Conservation (phyloP, 352 stramenopile species). For the Pythium chondricola region DNA sequence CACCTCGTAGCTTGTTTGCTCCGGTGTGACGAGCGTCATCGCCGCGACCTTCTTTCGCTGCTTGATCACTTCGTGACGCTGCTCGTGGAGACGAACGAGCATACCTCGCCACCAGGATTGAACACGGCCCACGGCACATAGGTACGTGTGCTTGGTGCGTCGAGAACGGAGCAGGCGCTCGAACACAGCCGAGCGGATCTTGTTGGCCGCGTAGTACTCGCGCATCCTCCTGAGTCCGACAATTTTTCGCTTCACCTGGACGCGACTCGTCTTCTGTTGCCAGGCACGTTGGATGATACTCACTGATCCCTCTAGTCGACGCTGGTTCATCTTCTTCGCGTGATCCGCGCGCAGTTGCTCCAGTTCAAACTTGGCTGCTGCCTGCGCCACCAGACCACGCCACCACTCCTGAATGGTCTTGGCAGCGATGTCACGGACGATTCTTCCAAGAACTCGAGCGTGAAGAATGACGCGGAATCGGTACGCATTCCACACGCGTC, state of each 20-base stretch:
- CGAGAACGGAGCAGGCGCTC: constrained; percentile 5
- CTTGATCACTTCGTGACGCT: constrained; percentile 26
- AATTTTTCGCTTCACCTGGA: neutral
- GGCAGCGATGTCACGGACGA: too few species aligned
- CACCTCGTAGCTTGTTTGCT: too few species aligned
- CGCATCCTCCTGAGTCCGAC: constrained; percentile 5
- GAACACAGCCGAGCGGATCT: constrained; percentile 8
- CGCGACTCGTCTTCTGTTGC: neutral
- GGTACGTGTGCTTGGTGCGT: constrained; percentile 4
- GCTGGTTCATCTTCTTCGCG: neutral
- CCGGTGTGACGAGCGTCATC: constrained; percentile 37
- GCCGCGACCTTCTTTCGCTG: constrained; percentile 51
- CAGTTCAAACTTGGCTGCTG: constrained; percentile 1
- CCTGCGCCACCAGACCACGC: neutral
- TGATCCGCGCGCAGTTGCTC: neutral
- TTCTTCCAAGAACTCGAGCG: too few species aligned
- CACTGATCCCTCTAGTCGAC: neutral
- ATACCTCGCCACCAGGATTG: constrained; percentile 74
- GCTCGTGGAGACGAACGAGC: constrained; percentile 45
- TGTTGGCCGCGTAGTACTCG: constrained; percentile 2
- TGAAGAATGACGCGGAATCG: too few species aligned
- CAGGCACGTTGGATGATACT: constrained; percentile 5
- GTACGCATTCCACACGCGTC: too few species aligned
- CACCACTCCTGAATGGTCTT: constrained; percentile 20
- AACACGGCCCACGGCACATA: constrained; percentile 25